Percentiles rank a stretch among this genome's conserved stretches.
phyloP scores from a whole-genome alignment of 352 stramenopile species.

The Phytophthora litchii region DNA sequence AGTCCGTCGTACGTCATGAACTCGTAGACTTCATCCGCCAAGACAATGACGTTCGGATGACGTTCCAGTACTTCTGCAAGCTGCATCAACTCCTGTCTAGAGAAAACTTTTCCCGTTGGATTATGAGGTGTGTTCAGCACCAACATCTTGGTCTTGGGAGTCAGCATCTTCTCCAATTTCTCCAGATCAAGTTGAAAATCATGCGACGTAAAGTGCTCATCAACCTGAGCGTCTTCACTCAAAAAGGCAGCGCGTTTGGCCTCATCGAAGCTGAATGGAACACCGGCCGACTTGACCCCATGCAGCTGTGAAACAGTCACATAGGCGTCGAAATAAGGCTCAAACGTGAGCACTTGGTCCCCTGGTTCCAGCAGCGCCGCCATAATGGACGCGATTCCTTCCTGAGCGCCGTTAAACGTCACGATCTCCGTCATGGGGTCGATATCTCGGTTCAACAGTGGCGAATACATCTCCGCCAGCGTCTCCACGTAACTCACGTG shows the following conservation, averaged over 20 bases:
- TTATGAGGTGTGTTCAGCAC: slow-evolving; percentile 99
- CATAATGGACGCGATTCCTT: slow-evolving; percentile 87
- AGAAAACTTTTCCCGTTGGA: slow-evolving; percentile 98
- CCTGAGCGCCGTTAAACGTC: slow-evolving; percentile 89
- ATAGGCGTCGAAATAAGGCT: slow-evolving; percentile 93
- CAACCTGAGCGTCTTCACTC: slow-evolving; percentile 21
- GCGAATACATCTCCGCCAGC: slow-evolving; percentile 83
- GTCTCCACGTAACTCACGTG: slow-evolving; percentile 80
- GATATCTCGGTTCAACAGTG: slow-evolving; percentile 64
- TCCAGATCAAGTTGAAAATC: slow-evolving; percentile 88
- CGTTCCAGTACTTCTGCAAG: slow-evolving; percentile 88
- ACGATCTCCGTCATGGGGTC: slow-evolving; percentile 84
- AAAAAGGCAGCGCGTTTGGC: slow-evolving; percentile 55
- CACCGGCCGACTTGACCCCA: slow-evolving; percentile 72
- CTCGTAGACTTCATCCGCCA: slow-evolving; percentile 99
- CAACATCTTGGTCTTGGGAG: slow-evolving; percentile 93
- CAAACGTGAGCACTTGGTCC: slow-evolving; percentile 88
- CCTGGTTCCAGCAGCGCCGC: slow-evolving; percentile 77
- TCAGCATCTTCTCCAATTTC: slow-evolving; percentile 88
- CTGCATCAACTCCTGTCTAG: slow-evolving; percentile 90
- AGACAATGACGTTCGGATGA: slow-evolving; percentile 91
- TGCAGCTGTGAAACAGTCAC: slow-evolving; percentile 86
- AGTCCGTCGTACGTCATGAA: slow-evolving; percentile 94
- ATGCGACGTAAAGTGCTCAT: slow-evolving; percentile 58
- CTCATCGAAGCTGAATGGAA: slow-evolving; percentile 67